Evolutionary conservation across 331 rosid species (phyloP), one percentile per base, ranked within the genome.

Genomic region (Quercus tomentella): DNA sequence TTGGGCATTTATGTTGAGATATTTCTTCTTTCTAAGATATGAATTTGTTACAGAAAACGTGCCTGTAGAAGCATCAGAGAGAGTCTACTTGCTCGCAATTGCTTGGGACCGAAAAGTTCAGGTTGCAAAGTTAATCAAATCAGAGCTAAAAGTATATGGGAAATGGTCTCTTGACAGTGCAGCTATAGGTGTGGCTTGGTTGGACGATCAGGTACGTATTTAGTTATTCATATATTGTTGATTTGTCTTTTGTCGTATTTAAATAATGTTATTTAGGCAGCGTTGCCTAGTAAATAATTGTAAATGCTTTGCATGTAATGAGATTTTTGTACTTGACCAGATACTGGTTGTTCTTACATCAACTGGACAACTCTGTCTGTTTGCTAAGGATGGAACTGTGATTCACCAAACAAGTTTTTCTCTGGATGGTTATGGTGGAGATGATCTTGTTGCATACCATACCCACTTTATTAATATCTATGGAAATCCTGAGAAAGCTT

Each of bases 51-150:
- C 86, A 86, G 97, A 89, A 79, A 92, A 84, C 76, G 45, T 45
- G 60, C 80, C 90, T 43, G 76, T 81, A 68, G 97, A 91, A 82
- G 84, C 85, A 79, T 86, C 51, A 66, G 97, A 91, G 83, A 89
- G 92, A 83, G 93, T 96, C 80, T 91, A 96, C 3, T 81, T 96
- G 88, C 99, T 93, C 41, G 99, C 99, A 82, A 84, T 96, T 86
- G 98, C 99, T 76, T 96, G 98, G 99, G 98, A 93, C 79, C 82
- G 90, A 73, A 93, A 90, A 80, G 99, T 96, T 83, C 97, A 86
- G 87, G 99, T 96, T 43, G 99, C 99, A 74, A 96, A 89, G 85
- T 83, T 95, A 85, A 89, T 89, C 72, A 96, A 90, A 85, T 82
- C 97, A 18, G 97, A 89, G 88, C 84, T 96, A 54, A 90, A 88